A percentile compares a stretch with the other conserved stretches of the same genome.
Evolutionary conservation across 768 basidiomycete species (phyloP).

Genomic region (Cantharellus anzutake): DNA sequence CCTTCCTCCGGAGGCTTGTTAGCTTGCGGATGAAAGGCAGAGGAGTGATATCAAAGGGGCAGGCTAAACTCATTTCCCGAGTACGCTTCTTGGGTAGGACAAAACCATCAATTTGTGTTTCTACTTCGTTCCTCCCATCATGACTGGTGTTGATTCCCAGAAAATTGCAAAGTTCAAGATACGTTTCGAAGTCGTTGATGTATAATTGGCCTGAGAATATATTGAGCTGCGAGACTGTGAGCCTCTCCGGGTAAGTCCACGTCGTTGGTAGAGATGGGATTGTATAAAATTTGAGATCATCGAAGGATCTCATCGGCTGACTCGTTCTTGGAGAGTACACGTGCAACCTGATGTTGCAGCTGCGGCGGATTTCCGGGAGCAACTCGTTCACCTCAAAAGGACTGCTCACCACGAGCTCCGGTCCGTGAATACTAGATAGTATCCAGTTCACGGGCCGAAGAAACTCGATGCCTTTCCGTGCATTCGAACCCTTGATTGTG

Average conservation of each 20-base stretch:
- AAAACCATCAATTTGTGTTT: neutral
- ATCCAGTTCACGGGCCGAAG: slow-evolving; percentile 5
- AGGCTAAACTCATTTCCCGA: neutral
- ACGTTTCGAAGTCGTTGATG: neutral
- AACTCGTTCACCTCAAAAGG: slow-evolving; percentile 2
- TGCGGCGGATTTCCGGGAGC: slow-evolving; percentile 2
- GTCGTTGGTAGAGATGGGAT: neutral
- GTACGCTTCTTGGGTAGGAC: neutral
- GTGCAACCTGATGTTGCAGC: neutral
- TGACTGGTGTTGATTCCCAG: neutral
- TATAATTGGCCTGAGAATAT: slow-evolving; percentile 1
- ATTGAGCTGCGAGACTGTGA: neutral
- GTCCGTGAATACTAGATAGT: neutral
- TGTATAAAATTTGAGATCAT: neutral
- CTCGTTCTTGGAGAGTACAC: slow-evolving; percentile 1
- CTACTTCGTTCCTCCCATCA: too few species aligned
- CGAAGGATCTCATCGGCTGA: neutral
- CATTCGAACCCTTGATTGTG: neutral
- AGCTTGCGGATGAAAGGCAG: too few species aligned
- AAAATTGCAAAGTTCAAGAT: neutral
- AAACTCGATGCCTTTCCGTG: neutral
- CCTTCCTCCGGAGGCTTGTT: too few species aligned
- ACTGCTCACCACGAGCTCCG: slow-evolving; percentile 1
- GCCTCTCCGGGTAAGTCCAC: neutral
- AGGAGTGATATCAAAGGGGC: neutral